phyloP scores from a whole-genome alignment of 129 eudicot species.

The Flaveria trinervia region DNA sequence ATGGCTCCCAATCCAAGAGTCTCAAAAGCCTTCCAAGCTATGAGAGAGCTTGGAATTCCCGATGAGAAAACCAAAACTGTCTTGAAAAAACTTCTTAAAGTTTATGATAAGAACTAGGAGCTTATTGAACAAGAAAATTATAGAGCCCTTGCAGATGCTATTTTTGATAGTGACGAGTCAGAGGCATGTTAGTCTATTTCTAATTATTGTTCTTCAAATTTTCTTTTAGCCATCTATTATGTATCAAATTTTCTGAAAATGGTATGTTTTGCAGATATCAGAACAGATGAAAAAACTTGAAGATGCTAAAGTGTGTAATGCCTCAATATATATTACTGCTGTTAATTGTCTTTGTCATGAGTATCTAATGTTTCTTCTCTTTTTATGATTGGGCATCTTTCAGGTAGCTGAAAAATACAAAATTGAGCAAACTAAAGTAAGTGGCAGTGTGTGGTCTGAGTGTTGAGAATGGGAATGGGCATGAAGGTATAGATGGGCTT shows the following conservation, averaged over 20 bases:
- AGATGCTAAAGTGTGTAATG: slow-evolving; percentile 44
- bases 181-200: slow-evolving; percentile 36
- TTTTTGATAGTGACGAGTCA: slow-evolving; percentile 59
- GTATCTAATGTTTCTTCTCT: slow-evolving; percentile 11
- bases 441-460: slow-evolving; percentile 3
- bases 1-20: slow-evolving; percentile 56
- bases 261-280: slow-evolving; percentile 39
- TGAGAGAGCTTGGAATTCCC: slow-evolving; percentile 63
- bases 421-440: slow-evolving; percentile 39
- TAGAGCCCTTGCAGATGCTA: slow-evolving; percentile 88
- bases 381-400: slow-evolving; percentile 20
- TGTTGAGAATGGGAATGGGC: background rate
- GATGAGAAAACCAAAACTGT: slow-evolving; percentile 70
- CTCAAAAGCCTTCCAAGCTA: slow-evolving; percentile 66
- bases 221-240: slow-evolving; percentile 1
- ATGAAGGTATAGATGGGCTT: background rate
- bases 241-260: slow-evolving; percentile 15
- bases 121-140: slow-evolving; percentile 86
- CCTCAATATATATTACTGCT: background rate
- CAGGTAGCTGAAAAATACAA: slow-evolving; percentile 23
- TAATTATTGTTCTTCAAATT: background rate
- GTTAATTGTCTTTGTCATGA: slow-evolving; percentile 6
- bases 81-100: slow-evolving; percentile 59
- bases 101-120: slow-evolving; percentile 87
- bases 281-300: slow-evolving; percentile 44